Base-by-base conservation (phyloP, 2,329 filamentous ascomycete genomes). In the Apiospora arundinis region DNA sequence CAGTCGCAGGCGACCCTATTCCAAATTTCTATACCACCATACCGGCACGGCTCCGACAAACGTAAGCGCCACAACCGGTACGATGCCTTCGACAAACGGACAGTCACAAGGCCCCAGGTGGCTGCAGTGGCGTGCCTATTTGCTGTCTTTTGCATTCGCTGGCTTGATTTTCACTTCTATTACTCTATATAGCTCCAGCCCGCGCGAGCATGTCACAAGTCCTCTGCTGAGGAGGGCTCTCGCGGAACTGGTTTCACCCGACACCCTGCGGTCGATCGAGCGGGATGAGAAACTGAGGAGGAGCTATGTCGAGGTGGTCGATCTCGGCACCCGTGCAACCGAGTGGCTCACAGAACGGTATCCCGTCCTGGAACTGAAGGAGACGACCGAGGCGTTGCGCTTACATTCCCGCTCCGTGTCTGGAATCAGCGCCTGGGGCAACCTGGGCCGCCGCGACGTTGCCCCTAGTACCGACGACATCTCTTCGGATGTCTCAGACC, bases 291-390 rank as follows among this genome's bases (percentile, higher is more conserved):
- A n/a, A 18, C 40, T 66, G 32, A 32, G 69, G 32, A 40, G 69
- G 60, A 70, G 49, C 60, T 70, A 70, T 60, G 60, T 67, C 46
- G 69, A 52, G n/a, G 23, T 70, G 1, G 25, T 70, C 32, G 69
- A 66, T 46, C 28, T 71, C n/a, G 60, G 45, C 18, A 67, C 70
- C 37, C 49, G 65, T 4, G 45, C 65, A 4, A 60, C 70, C 25
- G 46, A 68, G 25, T 71, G 70, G 70, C 66, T 71, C 16, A 37
- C 45, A 18, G 66, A 71, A 49, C 65, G 70, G 18, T 71, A 68
- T 46, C 65, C 70, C 7, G 40, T 16, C 1, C 21, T 49, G 18
- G 56, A 67, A 2, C 44, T 70, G n/a, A 32, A 40, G 44, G 45
- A 67, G 12, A 67, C 63, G 4, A 14, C 37, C 37, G 65, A 52